phyloP scores from a whole-genome alignment of 441 rosid species.

The Aleurites moluccanus region DNA sequence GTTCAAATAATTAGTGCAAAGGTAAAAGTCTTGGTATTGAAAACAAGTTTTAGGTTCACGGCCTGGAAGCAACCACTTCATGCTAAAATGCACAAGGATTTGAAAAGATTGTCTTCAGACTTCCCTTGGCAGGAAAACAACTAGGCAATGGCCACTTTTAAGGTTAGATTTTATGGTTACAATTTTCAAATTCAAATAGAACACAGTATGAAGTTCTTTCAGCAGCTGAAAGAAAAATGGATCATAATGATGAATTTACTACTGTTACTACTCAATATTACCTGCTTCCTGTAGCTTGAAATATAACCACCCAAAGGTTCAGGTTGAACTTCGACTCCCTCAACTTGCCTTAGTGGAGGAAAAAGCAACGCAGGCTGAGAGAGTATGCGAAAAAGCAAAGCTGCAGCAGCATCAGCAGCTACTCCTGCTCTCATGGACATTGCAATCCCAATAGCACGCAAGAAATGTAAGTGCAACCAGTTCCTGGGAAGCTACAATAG shows the following conservation, averaged over 20 bases:
- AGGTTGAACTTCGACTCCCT: slow-evolving; percentile 83
- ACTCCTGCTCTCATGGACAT: slow-evolving; percentile 99
- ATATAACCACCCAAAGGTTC: slow-evolving; percentile 72
- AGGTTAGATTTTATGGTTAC: background rate
- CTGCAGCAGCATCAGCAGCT: slow-evolving; percentile 99
- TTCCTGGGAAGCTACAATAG: slow-evolving; percentile 88
- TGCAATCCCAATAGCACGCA: slow-evolving; percentile 98
- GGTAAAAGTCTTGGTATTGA: background rate
- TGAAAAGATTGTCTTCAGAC: slow-evolving; percentile 8
- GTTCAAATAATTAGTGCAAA: slow-evolving; percentile 14
- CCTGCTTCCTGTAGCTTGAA: slow-evolving; percentile 90
- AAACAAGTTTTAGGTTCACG: background rate
- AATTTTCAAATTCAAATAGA: background rate
- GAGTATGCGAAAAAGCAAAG: slow-evolving; percentile 90
- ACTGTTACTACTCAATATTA: slow-evolving; percentile 22
- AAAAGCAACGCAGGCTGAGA: slow-evolving; percentile 99
- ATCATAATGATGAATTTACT: slow-evolving; percentile 13
- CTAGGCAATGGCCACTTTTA: slow-evolving; percentile 3
- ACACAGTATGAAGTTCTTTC: background rate
- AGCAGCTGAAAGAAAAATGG: slow-evolving; percentile 20
- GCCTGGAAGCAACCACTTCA: background rate
- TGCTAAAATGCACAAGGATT: background rate
- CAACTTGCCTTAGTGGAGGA: slow-evolving; percentile 93
- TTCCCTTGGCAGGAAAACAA: slow-evolving; percentile 5
- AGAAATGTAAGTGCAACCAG: slow-evolving; percentile 99